Conservation (phyloP, 306 rosid genomes). For the Rosa multiflora region DNA sequence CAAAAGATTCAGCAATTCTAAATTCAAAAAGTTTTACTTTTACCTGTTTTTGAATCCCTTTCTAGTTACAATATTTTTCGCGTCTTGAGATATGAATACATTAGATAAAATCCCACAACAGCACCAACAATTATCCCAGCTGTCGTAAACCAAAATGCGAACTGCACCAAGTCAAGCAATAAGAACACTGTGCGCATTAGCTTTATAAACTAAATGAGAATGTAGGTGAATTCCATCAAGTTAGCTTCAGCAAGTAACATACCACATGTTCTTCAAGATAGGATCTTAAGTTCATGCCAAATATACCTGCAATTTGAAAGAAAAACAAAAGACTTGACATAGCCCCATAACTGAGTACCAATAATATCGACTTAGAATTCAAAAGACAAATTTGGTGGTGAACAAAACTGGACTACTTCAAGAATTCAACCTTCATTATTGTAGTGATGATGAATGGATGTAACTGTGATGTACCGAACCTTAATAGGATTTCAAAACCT, state of each 20-base stretch:
- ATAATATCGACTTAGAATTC: background rate
- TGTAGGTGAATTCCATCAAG: background rate
- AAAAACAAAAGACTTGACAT: background rate
- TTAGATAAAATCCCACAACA: slow-evolving; percentile 64
- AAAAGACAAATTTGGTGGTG: background rate
- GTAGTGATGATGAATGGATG: background rate
- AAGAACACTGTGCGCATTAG: background rate
- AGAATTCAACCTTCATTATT: too few relatives aligned
- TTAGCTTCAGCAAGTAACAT: slow-evolving; percentile 32
- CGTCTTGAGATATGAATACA: slow-evolving; percentile 70
- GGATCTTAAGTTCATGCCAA: slow-evolving; percentile 98
- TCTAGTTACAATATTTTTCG: slow-evolving; percentile 69
- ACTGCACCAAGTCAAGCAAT: slow-evolving; percentile 54
- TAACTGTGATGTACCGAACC: background rate
- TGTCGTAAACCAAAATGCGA: slow-evolving; percentile 90
- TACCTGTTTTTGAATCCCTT: slow-evolving; percentile 46
- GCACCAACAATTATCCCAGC: slow-evolving; percentile 81
- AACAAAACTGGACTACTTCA: background rate
- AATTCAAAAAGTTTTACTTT: background rate
- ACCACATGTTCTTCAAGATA: slow-evolving; percentile 96
- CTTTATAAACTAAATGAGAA: slow-evolving; percentile 5
- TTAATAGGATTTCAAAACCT: background rate
- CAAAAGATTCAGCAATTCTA: background rate
- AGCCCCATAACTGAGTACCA: background rate
- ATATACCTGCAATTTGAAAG: slow-evolving; percentile 65